A percentile compares a stretch with the other conserved stretches of the same genome.
These are phyloP conservation scores for Populus alba DNA, from an alignment of 345 rosid species.

Conservation along the genomic window DNA sequence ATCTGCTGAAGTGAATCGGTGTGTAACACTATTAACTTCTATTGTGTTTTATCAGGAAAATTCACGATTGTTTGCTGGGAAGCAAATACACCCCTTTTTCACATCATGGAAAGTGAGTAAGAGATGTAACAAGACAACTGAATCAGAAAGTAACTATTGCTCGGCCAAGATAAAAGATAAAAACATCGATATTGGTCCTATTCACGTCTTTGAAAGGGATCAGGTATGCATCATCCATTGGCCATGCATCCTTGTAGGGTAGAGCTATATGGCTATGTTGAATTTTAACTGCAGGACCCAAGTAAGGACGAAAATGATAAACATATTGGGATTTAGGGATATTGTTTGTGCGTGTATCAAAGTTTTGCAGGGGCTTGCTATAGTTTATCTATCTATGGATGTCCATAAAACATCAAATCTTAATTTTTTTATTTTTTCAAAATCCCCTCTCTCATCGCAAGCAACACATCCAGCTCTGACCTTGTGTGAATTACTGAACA, in stretches of 20 bases:
- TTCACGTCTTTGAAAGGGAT: conserved; percentile 76
- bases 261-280: neutral
- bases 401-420: neutral
- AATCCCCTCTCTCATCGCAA: too few species aligned
- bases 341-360: neutral
- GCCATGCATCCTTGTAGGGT: neutral
- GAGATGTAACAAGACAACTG: conserved; percentile 40
- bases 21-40: conserved; percentile 7
- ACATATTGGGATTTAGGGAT: neutral
- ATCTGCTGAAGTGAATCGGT: neutral
- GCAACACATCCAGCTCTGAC: neutral
- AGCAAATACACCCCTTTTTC: conserved; percentile 83
- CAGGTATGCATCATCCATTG: conserved; percentile 38
- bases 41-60: conserved; percentile 63
- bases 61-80: conserved; percentile 63
- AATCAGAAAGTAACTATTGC: conserved; percentile 25
- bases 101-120: conserved; percentile 50
- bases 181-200: conserved; percentile 54
- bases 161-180: conserved; percentile 30
- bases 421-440: neutral
- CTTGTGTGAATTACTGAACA: neutral
- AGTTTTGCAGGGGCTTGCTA: neutral
- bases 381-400: neutral
- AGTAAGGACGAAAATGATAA: neutral
- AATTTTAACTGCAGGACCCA: neutral